phyloP scores from a whole-genome alignment of 495 filamentous ascomycete species.

The Talaromyces thailandensis region DNA sequence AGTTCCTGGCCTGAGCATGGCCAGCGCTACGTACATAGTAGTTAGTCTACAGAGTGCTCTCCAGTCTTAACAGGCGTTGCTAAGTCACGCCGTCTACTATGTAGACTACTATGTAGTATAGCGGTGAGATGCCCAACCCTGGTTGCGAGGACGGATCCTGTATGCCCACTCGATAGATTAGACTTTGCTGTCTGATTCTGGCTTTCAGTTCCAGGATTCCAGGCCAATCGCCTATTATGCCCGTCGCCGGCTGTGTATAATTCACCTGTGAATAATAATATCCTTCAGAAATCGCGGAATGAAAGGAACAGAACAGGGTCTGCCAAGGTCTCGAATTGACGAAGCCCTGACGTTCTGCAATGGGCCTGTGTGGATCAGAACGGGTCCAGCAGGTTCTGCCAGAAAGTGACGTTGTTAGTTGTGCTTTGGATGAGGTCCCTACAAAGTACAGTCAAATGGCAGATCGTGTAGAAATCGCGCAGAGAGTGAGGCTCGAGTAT shows the following conservation, averaged over 20 bases:
- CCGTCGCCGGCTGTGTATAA: neutral
- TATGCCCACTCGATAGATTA: neutral
- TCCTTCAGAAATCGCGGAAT: neutral
- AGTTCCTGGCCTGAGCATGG: neutral
- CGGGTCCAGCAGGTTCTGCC: neutral
- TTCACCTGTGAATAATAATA: neutral
- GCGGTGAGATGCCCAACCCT: neutral
- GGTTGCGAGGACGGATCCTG: too few species aligned
- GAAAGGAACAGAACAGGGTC: neutral
- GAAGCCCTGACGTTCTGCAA: neutral
- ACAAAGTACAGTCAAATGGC: too few species aligned
- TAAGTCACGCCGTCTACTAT: neutral
- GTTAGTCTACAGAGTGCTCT: too few species aligned
- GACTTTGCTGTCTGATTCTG: neutral
- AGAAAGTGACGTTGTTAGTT: slow-evolving; percentile 1
- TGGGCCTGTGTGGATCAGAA: neutral
- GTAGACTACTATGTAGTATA: too few species aligned
- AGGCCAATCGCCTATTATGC: slow-evolving; percentile 1
- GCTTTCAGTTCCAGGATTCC: neutral
- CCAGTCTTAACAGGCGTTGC: neutral
- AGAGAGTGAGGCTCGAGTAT: too few species aligned
- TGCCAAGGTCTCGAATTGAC: neutral
- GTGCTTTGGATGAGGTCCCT: too few species aligned
- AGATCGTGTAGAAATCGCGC: too few species aligned
- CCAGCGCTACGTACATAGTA: neutral